Evolutionary conservation across 1,139 yeast species (phyloP), one percentile per base, ranked within the genome.

Genomic region (Saccharomyces hybrid): DNA sequence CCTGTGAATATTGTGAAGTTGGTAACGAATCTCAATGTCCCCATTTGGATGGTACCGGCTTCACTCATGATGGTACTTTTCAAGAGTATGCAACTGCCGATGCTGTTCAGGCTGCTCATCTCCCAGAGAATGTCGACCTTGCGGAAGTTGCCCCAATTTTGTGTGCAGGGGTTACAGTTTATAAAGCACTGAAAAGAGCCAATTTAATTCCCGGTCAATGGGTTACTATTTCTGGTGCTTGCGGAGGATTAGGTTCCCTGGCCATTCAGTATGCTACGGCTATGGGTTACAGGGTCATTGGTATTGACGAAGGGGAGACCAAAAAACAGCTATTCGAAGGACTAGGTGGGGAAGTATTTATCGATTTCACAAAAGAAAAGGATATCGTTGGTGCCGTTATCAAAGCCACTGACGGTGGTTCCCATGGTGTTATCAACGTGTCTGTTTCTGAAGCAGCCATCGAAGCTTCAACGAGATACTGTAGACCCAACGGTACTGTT

Each of bases 31-130:
- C 91, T 59, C 82, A 82, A 73, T 86, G 95, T 74, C 75, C 80
- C 48, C 65, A 73, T 21, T 88, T 88, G 52, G 85, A 81, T 65
- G 77, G 85, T 64, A 82, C 90, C 42, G 95, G 95, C 62, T 85
- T 83, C 76, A 83, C 88, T 50, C 88, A 82, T 70, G 90, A 86
- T 70, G 93, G 93, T 64, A 81, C 90, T 29, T 85, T 86, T 82
- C 93, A 87, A 73, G 88, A 86, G 73, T 86, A 85, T 71, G 88
- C 88, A 47, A 83, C 90, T 59, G 93, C 95, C 57, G 91, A 86
- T 72, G 93, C 93, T 50, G 80, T 86, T 57, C 95, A 87, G 70
- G 95, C 95, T 54, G 95, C 95, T 47, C 78, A 79, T 68, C 81
- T 88, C 64, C 88, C 91, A 55, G 68, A 75, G 62, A 85, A 84